Evolutionary conservation across 495 filamentous ascomycete species (phyloP).

Genomic region (Glonium stellatum): DNA sequence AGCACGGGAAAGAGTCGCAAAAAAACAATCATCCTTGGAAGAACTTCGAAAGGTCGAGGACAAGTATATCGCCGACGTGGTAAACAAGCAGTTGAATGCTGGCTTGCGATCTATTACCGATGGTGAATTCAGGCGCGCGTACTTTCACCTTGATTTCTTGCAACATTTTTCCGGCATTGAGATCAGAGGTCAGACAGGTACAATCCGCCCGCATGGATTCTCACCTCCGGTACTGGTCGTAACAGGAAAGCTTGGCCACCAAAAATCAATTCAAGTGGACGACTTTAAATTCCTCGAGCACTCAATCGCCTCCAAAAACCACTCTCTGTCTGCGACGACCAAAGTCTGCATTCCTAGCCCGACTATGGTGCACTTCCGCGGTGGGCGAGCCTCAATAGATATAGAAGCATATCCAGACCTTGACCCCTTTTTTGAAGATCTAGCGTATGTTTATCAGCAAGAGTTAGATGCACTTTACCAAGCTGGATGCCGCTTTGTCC

Average conservation of each 20-base stretch:
- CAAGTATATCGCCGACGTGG: slow-evolving; percentile 19
- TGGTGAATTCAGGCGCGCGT: slow-evolving; percentile 30
- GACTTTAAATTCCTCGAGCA: slow-evolving; percentile 31
- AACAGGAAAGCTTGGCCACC: slow-evolving; percentile 28
- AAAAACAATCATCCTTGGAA: slow-evolving; percentile 4
- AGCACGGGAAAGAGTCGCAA: slow-evolving; percentile 22
- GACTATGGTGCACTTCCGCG: slow-evolving; percentile 33
- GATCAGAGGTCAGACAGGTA: slow-evolving; percentile 21
- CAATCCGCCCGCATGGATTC: slow-evolving; percentile 24
- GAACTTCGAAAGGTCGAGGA: slow-evolving; percentile 28
- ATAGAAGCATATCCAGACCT: slow-evolving; percentile 29
- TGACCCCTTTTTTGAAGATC: slow-evolving; percentile 35
- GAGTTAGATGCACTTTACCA: slow-evolving; percentile 34
- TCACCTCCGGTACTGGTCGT: slow-evolving; percentile 25
- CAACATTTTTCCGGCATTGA: slow-evolving; percentile 26
- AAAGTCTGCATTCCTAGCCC: slow-evolving; percentile 31
- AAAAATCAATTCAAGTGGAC: slow-evolving; percentile 25
- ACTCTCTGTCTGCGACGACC: slow-evolving; percentile 12
- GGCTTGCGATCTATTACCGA: slow-evolving; percentile 29
- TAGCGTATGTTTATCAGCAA: slow-evolving; percentile 34
- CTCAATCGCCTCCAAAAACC: slow-evolving; percentile 19
- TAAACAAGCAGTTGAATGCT: slow-evolving; percentile 22
- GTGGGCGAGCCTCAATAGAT: slow-evolving; percentile 27
- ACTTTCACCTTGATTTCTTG: slow-evolving; percentile 32
- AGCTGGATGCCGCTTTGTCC: slow-evolving; percentile 35